Evolutionary conservation across 768 basidiomycete genomes (phyloP), one percentile per base, ranked within the genome.

Genomic region (Lactarius pseudohatsudake): DNA sequence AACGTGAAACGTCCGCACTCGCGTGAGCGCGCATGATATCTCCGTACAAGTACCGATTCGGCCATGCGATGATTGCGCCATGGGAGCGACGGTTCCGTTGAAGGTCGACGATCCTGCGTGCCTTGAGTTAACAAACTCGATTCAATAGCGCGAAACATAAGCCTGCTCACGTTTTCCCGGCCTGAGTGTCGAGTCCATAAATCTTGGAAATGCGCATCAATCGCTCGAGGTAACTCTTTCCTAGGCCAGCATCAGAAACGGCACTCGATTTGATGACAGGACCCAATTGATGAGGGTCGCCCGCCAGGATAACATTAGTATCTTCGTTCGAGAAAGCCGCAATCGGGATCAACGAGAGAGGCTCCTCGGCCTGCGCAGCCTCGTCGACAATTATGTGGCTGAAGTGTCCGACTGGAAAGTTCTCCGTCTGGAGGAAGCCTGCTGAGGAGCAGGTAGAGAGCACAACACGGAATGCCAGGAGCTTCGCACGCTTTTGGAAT

Each of bases 201-300:
- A 76, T 73, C 32, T 8, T 71, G 72, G 54, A 73, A 78, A 80
- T 78, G 77, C 64, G 78, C 77, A 64, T 79, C 77, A 76, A 71
- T 10, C 89, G 78, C 70, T 89, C 86, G 32, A 90, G 72, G 65
- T 84, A 90, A 67, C 87, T 89, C 26, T 70, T 79, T 66, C 84
- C 83, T 3, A 90, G 74, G 0, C 86, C 87, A 4, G 90, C 76
- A 40, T 79, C 77, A 20, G 81, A 77, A 2, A 88, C 88, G 47
- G 88, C 77, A 2, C 69, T 68, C 0, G 88, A 89, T 1, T 84
- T 80, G 59, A 90, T 82, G 64, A 90, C 84, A 0, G 89, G 89
- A 0, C 89, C 87, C 10, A 90, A 79, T 70, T 90, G 89, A 74
- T 86, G 87, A 0, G 85, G 88, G 70, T 91, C 89, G 0, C 89